Evolutionary conservation across 176 grass and related monocot genomes (phyloP), one percentile per base, ranked within the genome.

Genomic region (Themeda triandra): DNA sequence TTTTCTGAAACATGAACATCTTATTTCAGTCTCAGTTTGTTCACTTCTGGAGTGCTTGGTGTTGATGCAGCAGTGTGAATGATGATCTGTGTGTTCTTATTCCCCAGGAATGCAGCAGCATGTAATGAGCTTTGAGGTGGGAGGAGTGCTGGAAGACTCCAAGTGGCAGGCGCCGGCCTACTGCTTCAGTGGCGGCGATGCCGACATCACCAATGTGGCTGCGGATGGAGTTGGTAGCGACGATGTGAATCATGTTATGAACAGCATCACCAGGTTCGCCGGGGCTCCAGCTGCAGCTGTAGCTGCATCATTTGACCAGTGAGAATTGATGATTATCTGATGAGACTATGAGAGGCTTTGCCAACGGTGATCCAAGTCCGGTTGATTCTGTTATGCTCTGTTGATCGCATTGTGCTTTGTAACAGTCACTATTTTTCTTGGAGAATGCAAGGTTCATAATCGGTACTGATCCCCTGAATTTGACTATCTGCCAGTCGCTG

Each of bases 71-170:
- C 33, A 35, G 33, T 35, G 33, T n/a, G n/a, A n/a, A n/a, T n/a
- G 33, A 35, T 35, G 33, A 35, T 35, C 33, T 35, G 33, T 35
- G 33, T 35, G 33, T 35, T 35, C 33, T 35, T 35, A 5, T 35
- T 35, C 33, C 33, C 33, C 33, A 35, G 33, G 33, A 5, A 35
- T 35, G 33, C 33, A 82, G 19, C 86, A 79, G 40, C 78, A 90
- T 40, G 92, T 93, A 48, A 93, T 93, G 82, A 88, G 78, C 19
- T 93, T 93, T 32, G 88, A 93, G 45, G 92, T 83, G 21, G 92
- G 92, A 13, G 69, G 17, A 23, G 62, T 66, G 13, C 92, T 93
- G 17, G 86, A 93, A 51, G 92, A 93, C 66, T 79, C 88, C 33
- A 27, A 83, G 23, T 93, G 88, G 92, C 92, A 93, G 35, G 91